Base-by-base conservation (phyloP, 108 stramenopile genomes). In the Asterionellopsis glacialis region DNA sequence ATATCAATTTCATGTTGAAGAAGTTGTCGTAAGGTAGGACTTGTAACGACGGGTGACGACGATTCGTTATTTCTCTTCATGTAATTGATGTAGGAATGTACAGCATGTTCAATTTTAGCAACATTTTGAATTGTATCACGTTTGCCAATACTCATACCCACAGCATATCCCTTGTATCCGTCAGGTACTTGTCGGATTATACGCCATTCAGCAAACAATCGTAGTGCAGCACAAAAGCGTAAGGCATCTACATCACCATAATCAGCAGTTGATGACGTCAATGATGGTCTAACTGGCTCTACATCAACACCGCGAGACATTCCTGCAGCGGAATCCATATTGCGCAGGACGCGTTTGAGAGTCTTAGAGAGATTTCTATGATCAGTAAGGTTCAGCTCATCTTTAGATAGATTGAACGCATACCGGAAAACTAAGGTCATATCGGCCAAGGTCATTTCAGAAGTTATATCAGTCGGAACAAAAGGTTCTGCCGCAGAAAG, bases 101-200 rank as follows among this genome's bases (percentile, higher is more conserved):
- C 61, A n/a, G 74, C 73, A 41, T 39, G 23, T 53, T 77, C 74
- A 26, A 82, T 64, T 57, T 79, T 83, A 2, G 52, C 70, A 27
- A 79, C 44, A 52, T 83, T 83, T 56, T 83, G 74, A 38, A 83
- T 51, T 25, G 79, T 63, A 60, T 83, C 82, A 16, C 74, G 77
- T 3, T 64, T 47, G 0, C 74, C 77, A n/a, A 83, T 26, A 13
- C 41, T 40, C 77, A 83, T 79, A 4, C 82, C 82, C 2, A 79
- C 59, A 10, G 65, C 57, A 62, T 78, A 83, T 13, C 50, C 57
- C 45, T 66, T 71, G 50, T 76, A 79, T 48, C 68, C 71, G 3
- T 51, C 61, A 0, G 80, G 80, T 2, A 74, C 69, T 43, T 66
- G 62, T 10, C 71, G 62, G 15, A 76, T 48, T 15, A 66, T 40